phyloP scores from a whole-genome alignment of 352 stramenopile species.

The Globisporangium nagaii region DNA sequence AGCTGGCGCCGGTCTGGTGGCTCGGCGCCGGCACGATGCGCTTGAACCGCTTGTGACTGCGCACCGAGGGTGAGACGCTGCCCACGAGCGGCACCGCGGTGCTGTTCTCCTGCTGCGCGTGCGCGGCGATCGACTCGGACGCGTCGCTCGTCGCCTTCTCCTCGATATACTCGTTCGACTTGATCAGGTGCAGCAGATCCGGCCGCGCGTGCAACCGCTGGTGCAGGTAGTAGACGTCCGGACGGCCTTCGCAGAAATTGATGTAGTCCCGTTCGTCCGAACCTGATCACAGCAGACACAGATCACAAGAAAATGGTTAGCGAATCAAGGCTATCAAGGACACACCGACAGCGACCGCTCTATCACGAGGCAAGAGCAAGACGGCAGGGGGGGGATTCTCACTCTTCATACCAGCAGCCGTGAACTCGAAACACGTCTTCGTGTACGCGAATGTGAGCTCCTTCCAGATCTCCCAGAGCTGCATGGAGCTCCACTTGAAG shows the following conservation, averaged over 20 bases:
- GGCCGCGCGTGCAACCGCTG: slow-evolving; percentile 66
- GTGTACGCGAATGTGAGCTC: slow-evolving; percentile 77
- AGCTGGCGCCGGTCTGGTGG: neutral
- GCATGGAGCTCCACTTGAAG: slow-evolving; percentile 78
- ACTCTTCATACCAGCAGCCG: slow-evolving; percentile 81
- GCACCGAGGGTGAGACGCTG: slow-evolving; percentile 20
- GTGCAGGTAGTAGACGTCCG: slow-evolving; percentile 78
- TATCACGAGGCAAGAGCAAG: neutral
- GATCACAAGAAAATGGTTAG: slow-evolving; percentile 20
- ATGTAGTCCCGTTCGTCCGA: slow-evolving; percentile 76
- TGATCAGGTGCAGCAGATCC: slow-evolving; percentile 73
- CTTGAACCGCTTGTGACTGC: slow-evolving; percentile 65
- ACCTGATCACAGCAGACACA: slow-evolving; percentile 20
- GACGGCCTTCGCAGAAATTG: slow-evolving; percentile 66
- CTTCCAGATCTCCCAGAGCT: slow-evolving; percentile 83
- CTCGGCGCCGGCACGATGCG: slow-evolving; percentile 24
- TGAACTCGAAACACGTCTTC: slow-evolving; percentile 81
- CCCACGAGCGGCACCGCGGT: neutral
- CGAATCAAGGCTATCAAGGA: neutral
- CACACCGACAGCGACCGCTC: neutral
- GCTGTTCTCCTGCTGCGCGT: slow-evolving; percentile 3
- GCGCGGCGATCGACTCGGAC: slow-evolving; percentile 35
- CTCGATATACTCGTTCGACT: slow-evolving; percentile 81
- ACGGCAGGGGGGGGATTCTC: slow-evolving; percentile 20
- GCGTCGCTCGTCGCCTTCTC: slow-evolving; percentile 65